Percentiles rank a stretch among this genome's conserved stretches.
These are phyloP conservation scores for Grosmannia clavigera DNA, from an alignment of 2,329 filamentous ascomycete species.

Conservation along the genomic window DNA sequence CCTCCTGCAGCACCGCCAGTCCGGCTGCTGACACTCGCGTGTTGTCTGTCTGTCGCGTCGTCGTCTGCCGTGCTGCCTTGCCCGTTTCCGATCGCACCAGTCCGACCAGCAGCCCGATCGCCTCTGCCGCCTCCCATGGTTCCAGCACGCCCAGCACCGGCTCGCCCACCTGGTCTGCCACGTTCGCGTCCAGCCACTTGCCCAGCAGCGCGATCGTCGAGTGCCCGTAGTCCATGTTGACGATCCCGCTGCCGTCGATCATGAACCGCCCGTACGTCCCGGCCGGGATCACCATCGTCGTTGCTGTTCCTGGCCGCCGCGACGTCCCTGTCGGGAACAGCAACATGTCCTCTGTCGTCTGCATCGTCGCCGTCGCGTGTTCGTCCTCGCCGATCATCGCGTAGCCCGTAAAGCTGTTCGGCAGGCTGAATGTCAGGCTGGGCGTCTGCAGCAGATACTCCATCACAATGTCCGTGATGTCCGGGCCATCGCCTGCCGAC, in stretches of 20 bases:
- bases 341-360: slow-evolving; percentile 49
- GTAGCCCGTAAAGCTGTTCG: slow-evolving; percentile 59
- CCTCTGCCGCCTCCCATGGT: slow-evolving; percentile 55
- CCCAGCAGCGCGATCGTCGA: slow-evolving; percentile 72
- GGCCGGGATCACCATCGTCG: slow-evolving; percentile 45
- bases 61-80: slow-evolving; percentile 16
- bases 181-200: slow-evolving; percentile 57
- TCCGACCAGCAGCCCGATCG: slow-evolving; percentile 60
- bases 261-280: slow-evolving; percentile 62
- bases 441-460: slow-evolving; percentile 56
- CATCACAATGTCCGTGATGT: slow-evolving; percentile 35
- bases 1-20: slow-evolving; percentile 43
- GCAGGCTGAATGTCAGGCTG: slow-evolving; percentile 67
- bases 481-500: slow-evolving; percentile 33
- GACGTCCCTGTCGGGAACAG: slow-evolving; percentile 43
- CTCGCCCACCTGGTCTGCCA: slow-evolving; percentile 42
- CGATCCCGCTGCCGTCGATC: slow-evolving; percentile 62
- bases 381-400: slow-evolving; percentile 75
- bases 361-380: slow-evolving; percentile 52
- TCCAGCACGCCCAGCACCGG: slow-evolving; percentile 41
- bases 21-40: slow-evolving; percentile 20
- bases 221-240: slow-evolving; percentile 66
- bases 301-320: slow-evolving; percentile 21
- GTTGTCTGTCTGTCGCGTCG: slow-evolving; percentile 1
- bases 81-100: slow-evolving; percentile 45